Evolutionary conservation across 495 filamentous ascomycete species (phyloP).

Genomic region (Penicillium paxilli): DNA sequence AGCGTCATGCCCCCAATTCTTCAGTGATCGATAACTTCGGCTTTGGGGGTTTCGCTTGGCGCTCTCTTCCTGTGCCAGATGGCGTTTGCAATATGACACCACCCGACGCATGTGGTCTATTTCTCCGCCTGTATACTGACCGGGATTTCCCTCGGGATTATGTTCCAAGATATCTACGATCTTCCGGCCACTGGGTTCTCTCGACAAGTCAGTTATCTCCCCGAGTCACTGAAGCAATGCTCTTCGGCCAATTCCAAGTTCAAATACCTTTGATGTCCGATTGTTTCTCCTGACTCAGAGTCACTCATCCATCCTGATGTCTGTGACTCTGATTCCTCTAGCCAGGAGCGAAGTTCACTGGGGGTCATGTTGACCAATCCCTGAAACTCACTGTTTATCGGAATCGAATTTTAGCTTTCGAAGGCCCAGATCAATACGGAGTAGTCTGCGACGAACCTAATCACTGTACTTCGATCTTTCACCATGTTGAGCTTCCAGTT

Average conservation of each 20-base stretch:
- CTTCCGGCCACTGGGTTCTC: constrained; percentile 52
- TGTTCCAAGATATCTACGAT: constrained; percentile 64
- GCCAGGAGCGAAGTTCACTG: constrained; percentile 59
- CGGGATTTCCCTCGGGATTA: constrained; percentile 57
- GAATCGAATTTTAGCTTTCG: constrained; percentile 6
- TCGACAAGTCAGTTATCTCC: neutral
- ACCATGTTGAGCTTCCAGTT: constrained; percentile 47
- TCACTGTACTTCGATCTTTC: constrained; percentile 56
- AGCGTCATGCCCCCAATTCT: constrained; percentile 71
- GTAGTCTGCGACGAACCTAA: constrained; percentile 41
- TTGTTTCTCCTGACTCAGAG: constrained; percentile 57
- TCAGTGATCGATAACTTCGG: constrained; percentile 59
- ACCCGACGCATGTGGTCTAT: constrained; percentile 67
- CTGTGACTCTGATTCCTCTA: constrained; percentile 53
- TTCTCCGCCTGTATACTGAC: constrained; percentile 54
- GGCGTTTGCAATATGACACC: constrained; percentile 63
- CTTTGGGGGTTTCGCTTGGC: constrained; percentile 56
- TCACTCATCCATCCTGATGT: constrained; percentile 59
- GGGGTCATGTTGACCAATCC: constrained; percentile 67
- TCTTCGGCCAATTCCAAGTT: too few species aligned
- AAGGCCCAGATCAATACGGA: neutral
- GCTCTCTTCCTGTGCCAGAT: constrained; percentile 62
- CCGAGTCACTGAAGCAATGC: neutral
- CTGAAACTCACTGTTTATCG: constrained; percentile 60
- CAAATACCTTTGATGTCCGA: constrained; percentile 68